Percentiles rank a stretch among this genome's conserved stretches.
These are phyloP conservation scores for Sordariomycetes sp. DNA, from an alignment of 2,329 filamentous ascomycete genomes.

Conservation along the genomic window DNA sequence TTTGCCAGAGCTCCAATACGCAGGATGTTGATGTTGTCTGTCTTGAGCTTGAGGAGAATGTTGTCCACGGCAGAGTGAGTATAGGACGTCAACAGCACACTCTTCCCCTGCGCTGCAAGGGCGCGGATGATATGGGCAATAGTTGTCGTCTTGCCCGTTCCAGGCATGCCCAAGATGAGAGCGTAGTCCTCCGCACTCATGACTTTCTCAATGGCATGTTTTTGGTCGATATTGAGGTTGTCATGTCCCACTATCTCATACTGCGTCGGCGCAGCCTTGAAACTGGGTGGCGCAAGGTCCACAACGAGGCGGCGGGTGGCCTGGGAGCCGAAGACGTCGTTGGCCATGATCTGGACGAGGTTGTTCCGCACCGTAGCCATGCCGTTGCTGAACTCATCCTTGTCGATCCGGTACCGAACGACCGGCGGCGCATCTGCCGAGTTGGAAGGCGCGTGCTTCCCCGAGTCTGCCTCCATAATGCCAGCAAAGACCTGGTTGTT, in stretches of 20 bases:
- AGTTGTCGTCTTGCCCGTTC: constrained; percentile 95
- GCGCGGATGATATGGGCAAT: constrained; percentile 95
- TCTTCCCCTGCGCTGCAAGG: constrained; percentile 80
- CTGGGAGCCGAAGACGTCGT: constrained; percentile 57
- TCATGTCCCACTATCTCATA: constrained; percentile 40
- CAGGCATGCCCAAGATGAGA: constrained; percentile 95
- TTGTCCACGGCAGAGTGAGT: constrained; percentile 98
- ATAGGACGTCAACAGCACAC: constrained; percentile 86
- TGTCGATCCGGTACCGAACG: constrained; percentile 76
- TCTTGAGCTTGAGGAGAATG: constrained; percentile 81
- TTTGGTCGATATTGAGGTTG: constrained; percentile 79
- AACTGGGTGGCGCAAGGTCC: constrained; percentile 61
- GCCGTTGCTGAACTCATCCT: constrained; percentile 96
- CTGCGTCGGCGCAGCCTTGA: constrained; percentile 55
- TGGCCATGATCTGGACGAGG: constrained; percentile 82
- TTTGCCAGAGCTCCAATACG: constrained; percentile 80
- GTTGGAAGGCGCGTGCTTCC: constrained; percentile 1
- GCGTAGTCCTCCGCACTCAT: constrained; percentile 95
- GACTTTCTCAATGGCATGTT: constrained; percentile 79
- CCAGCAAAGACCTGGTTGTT: constrained; percentile 80
- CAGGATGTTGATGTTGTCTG: constrained; percentile 67
- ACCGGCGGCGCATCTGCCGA: constrained; percentile 13
- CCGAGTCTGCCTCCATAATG: constrained; percentile 69
- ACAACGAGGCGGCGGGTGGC: constrained; percentile 73
- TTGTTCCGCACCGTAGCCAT: constrained; percentile 95